These are phyloP conservation scores for Candida odintsovae DNA, from an alignment of 805 yeast genomes.

Conservation along the genomic window DNA sequence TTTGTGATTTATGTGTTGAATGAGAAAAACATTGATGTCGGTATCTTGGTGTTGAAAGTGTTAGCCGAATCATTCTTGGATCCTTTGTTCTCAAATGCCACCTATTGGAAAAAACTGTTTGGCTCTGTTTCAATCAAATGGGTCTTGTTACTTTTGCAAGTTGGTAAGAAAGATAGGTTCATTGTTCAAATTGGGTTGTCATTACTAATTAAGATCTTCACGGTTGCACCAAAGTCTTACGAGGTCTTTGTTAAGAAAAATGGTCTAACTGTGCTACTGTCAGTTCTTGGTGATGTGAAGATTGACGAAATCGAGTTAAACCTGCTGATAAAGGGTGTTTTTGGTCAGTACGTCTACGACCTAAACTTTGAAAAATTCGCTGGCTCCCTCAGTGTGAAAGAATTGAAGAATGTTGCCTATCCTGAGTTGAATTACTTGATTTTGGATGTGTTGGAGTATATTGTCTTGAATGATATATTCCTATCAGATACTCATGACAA, in stretches of 20 bases:
- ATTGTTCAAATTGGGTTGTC: constrained; percentile 28
- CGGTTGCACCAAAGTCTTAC: constrained; percentile 41
- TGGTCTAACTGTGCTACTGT: constrained; percentile 46
- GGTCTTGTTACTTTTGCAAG: constrained; percentile 49
- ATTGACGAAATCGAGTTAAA: constrained; percentile 27
- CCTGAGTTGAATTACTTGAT: constrained; percentile 40
- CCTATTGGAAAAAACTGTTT: constrained; percentile 41
- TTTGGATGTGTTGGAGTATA: constrained; percentile 31
- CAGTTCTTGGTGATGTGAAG: constrained; percentile 39
- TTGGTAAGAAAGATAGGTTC: constrained; percentile 26
- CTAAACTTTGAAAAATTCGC: constrained; percentile 15
- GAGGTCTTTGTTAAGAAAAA: constrained; percentile 44
- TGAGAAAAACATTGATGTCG: constrained; percentile 23
- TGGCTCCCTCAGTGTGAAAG: constrained; percentile 1
- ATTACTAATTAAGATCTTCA: constrained; percentile 46
- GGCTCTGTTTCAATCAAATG: constrained; percentile 61
- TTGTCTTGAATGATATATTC: constrained; percentile 29
- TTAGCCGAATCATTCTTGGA: constrained; percentile 28
- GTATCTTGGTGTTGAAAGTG: constrained; percentile 26
- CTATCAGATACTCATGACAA: constrained; percentile 30
- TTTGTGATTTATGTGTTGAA: constrained; percentile 45
- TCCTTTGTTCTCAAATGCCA: constrained; percentile 33
- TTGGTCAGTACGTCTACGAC: constrained; percentile 35
- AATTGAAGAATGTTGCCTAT: constrained; percentile 22
- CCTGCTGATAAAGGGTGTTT: constrained; percentile 37